Base-by-base conservation (phyloP, 306 rosid genomes). In the Ochetophila trinervis region DNA sequence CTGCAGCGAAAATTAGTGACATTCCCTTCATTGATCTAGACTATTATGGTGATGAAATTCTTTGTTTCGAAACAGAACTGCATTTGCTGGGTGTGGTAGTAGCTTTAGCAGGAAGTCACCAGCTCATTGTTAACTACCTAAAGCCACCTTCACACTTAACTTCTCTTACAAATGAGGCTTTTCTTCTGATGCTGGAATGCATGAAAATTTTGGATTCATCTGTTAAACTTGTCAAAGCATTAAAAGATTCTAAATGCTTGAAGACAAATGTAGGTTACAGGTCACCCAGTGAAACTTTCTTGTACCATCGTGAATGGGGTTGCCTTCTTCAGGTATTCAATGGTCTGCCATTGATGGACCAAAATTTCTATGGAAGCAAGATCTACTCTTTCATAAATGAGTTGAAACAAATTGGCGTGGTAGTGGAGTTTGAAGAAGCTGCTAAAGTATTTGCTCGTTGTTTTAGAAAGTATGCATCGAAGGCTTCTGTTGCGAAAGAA, bases 21-120 rank as follows among this genome's bases (percentile, higher is more conserved):
- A 76, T 91, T 70, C 97, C 97, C 27, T 88, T 83, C 72, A 74
- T 88, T 13, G 87, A 91, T 57, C 6, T 40, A 10, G 63, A 20
- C 11, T 77, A 75, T 66, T 88, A 72, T 32, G 89, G 97, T 42
- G 60, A 53, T 3, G 89, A 86, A 54, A 83, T 88, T 15, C 30
- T 23, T 19, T 2, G 16, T 8, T 91, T 75, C 63, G 50, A 67
- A 56, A 68, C 63, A 37, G 97, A 80, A 71, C 89, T 91, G 20
- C 34, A 48, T 76, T 81, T 83, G 81, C 75, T 91, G 15, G 94
- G 89, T 16, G 97, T 84, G 53, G 56, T 69, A 8, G 79, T 84
- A 69, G 70, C 73, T 68, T 79, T 77, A 22, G 17, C 11, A 16
- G 60, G 9, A 40, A 67, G 58, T 64, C 73, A 63, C 53, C 75